phyloP scores from a whole-genome alignment of 1,139 yeast genomes.

The Yamadazyma spencermartinsiae region DNA sequence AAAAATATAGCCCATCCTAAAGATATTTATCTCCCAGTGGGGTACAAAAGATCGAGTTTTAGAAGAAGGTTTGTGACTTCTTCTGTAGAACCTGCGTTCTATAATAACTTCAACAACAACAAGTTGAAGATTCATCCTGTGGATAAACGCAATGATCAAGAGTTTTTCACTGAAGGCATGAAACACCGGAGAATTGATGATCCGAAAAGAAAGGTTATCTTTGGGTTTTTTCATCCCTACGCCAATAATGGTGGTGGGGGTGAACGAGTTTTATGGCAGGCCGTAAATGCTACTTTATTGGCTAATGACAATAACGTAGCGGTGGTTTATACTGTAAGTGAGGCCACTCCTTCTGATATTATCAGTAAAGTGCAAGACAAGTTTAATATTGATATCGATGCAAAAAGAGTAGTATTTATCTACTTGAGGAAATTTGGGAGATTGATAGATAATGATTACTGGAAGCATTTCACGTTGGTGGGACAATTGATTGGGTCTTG shows the following conservation, averaged over 20 bases:
- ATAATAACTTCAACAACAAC: slow-evolving; percentile 45
- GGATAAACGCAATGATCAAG: slow-evolving; percentile 27
- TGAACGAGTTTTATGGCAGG: slow-evolving; percentile 95
- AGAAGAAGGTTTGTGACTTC: slow-evolving; percentile 58
- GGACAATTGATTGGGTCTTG: slow-evolving; percentile 88
- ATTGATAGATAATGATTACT: slow-evolving; percentile 67
- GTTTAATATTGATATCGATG: slow-evolving; percentile 62
- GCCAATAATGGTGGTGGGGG: slow-evolving; percentile 99
- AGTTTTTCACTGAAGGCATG: slow-evolving; percentile 29
- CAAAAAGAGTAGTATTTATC: slow-evolving; percentile 65
- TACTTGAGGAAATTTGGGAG: slow-evolving; percentile 58
- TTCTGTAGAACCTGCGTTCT: slow-evolving; percentile 47
- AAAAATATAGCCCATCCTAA: slow-evolving; percentile 34
- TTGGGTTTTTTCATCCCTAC: slow-evolving; percentile 93
- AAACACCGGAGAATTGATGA: slow-evolving; percentile 39
- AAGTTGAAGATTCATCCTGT: slow-evolving; percentile 36
- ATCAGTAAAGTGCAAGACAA: slow-evolving; percentile 58
- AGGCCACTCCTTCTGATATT: slow-evolving; percentile 51
- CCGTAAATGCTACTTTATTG: slow-evolving; percentile 69
- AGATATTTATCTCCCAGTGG: slow-evolving; percentile 38
- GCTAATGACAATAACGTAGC: slow-evolving; percentile 56
- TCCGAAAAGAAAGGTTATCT: slow-evolving; percentile 45
- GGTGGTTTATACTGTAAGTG: slow-evolving; percentile 75
- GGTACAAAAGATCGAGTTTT: slow-evolving; percentile 42
- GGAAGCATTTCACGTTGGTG: slow-evolving; percentile 78